Conservation (phyloP, 805 yeast species). For the Ascoidea tarda region DNA sequence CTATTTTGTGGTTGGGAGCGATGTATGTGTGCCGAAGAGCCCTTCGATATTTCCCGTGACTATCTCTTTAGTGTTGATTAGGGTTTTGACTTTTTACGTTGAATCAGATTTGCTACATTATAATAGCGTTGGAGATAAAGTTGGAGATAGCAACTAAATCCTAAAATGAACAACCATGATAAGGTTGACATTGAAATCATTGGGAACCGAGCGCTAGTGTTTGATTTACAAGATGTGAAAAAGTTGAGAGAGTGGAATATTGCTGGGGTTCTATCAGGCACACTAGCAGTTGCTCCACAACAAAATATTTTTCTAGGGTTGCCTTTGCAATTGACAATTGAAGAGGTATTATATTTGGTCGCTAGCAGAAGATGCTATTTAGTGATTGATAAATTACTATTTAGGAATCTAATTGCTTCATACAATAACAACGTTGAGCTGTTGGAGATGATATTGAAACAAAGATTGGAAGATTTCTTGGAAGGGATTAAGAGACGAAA, state of each 20-base stretch:
- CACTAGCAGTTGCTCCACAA: constrained; percentile 83
- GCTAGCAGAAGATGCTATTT: constrained; percentile 26
- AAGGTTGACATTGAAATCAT: constrained; percentile 4
- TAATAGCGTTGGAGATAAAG: no score
- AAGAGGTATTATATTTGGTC: constrained; percentile 61
- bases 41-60: no score
- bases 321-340: constrained; percentile 60
- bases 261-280: constrained; percentile 69
- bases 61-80: no score
- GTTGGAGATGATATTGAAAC: constrained; percentile 2
- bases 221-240: constrained; percentile 38
- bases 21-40: no score
- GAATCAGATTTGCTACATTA: no score
- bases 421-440: constrained; percentile 7
- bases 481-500: constrained; percentile 9
- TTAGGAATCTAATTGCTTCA: constrained; percentile 8
- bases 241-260: constrained; percentile 47
- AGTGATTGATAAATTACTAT: constrained; percentile 25
- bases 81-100: no score
- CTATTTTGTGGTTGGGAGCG: no score
- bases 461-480: constrained; percentile 7
- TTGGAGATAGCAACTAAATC: no score
- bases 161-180: not conserved
- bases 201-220: constrained; percentile 30
- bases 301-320: constrained; percentile 80